Base-by-base conservation (phyloP, 108 stramenopile species). In the Nitzschia putrida region DNA sequence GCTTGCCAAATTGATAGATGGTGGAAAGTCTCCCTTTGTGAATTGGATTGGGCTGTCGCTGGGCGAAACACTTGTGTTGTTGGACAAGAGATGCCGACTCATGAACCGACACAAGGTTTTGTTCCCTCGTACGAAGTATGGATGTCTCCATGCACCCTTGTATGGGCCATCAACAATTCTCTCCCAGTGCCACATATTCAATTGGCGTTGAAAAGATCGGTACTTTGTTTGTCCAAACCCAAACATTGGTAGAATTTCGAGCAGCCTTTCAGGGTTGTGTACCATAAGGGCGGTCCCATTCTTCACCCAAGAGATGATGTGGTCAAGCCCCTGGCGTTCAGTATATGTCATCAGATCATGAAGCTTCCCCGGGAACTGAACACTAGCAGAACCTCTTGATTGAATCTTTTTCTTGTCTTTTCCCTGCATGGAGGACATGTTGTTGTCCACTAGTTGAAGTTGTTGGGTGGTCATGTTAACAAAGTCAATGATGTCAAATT, bases 131-230 rank as follows among this genome's bases (percentile, higher is more conserved):
- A 77, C 38, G 42, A 77, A 77, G 45, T 53, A 69, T 12, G 45
- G 61, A 47, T 77, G 76, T 11, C 44, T 29, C 38, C 53, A 78
- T 11, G 55, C 64, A 1, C 68, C 77, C 40, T 67, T 78, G 64
- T 70, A 24, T 39, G 69, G 65, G 9, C 77, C 77, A 29, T 66
- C 50, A 0, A 53, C 49, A 40, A 92, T 80, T 51, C 88, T 81
- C 53, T 90, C 85, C 71, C 92, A 95, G 13, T 89, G 88, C 88
- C 90, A 94, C 59, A 92, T 76, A 56, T 94, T 94, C 40, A 94
- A 82, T 72, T 93, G 92, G 12, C 92, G 80, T n/a, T 82, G 84
- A 67, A 93, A 91, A 50, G 73, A 79, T 13, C 88, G 56, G 72
- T 80, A 89, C 51, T 81, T 83, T 23, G 74, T 78, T 12, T 84